Base-by-base conservation (phyloP, 805 yeast genomes). In the Myxozyma vanderwaltii region DNA sequence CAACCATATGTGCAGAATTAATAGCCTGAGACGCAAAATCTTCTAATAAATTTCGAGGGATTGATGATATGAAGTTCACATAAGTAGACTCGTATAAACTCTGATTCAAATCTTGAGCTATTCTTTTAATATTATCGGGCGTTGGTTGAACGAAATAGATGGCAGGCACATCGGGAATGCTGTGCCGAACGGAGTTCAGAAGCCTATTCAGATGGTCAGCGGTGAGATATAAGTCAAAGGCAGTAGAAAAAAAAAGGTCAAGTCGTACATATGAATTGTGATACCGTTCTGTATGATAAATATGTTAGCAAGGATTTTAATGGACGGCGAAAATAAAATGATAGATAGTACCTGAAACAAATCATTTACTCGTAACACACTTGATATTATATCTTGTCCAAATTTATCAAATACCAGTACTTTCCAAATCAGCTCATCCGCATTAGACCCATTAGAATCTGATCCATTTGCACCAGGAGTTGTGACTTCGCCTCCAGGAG, bases 121-220 rank as follows among this genome's bases (percentile, higher is more conserved):
- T 88, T 33, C 75, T 70, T 31, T 81, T 75, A 43, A 94, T 78
- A 70, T 94, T 94, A 49, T 83, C 92, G 27, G 80, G 76, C 0
- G 94, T 88, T 4, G 99, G 98, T 58, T 88, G 87, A 35, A 94
- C 86, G 68, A 94, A 92, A 74, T 94, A 94, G 47, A 94, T 83
- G 2, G 85, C 98, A 0, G 98, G 97, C 13, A 92, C 98, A 68
- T 94, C 99, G 1, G 96, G 91, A 52, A 94, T 79, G 0, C 92
- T 81, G n/a, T 91, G 83, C 62, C 99, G 79, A 58, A 81, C 82
- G 48, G 90, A 79, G 56, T 79, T 78, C 55, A 92, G 83, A 51
- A 88, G 74, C 63, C 65, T 56, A 49, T 7, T 7, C 1, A 12
- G 6, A 21, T 31, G 8, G 4, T 38, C 23, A 33, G 39, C 24